Base-by-base conservation (phyloP, 768 basidiomycete species). In the Boletales sp. region DNA sequence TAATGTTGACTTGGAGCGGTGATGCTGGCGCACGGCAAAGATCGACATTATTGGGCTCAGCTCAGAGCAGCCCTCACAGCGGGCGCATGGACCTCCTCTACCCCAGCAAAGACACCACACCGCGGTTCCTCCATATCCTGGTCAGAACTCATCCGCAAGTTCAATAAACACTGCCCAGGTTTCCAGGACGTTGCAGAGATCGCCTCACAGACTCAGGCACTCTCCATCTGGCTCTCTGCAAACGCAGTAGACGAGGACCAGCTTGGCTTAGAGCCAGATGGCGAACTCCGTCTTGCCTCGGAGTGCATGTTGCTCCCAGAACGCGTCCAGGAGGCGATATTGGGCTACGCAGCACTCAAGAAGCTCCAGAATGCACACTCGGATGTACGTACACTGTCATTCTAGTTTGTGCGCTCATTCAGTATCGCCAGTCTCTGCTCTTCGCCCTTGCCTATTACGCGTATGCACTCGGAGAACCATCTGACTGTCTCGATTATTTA, bases 111-210 rank as follows among this genome's bases (percentile, higher is more conserved):
- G 56, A 70, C 79, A 1, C 76, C 75, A 30, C 52, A 60, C 0
- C 15, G 34, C 32, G 57, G 66, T 5, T 65, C 25, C 25, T 7
- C 25, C 6, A 28, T 93, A 14, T 71, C 83, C 11, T 94, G 91
- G 91, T 74, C 82, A 2, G 86, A 90, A 60, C 78, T 93, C 12
- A 69, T 93, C 36, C 79, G 88, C 56, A 94, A 94, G 68, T 91
- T 90, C 72, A 84, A 87, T 64, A 94, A 94, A 56, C 91, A 94
- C 57, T 86, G 84, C 59, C 67, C 66, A 6, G 83, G 84, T 0
- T 82, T 75, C 57, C 58, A 65, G 53, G 82, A 84, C 50, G 72
- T 86, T 13, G 74, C 82, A 4, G 82, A 86, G 57, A 73, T 89
- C 51, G 86, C 84, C 15, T 78, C 75, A 0, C 81, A 86, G 58